phyloP scores from a whole-genome alignment of 2,329 filamentous ascomycete genomes.

The Ophiostoma sp. region DNA sequence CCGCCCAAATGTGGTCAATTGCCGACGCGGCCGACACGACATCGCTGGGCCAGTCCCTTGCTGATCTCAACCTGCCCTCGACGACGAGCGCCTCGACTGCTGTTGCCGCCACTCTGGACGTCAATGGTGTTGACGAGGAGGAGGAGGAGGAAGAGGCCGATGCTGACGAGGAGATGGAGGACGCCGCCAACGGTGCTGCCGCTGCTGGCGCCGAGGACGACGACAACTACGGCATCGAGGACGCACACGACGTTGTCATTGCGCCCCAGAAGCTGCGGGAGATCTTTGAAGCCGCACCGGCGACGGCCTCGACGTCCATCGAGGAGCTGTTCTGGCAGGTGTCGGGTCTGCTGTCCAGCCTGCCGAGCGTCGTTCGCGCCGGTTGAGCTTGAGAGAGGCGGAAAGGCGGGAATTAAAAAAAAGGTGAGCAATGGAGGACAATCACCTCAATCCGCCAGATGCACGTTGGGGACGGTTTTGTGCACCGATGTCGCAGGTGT shows the following conservation, averaged over 20 bases:
- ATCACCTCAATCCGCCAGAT: not conserved
- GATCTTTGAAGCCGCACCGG: conserved; percentile 68
- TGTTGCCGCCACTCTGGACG: conserved; percentile 40
- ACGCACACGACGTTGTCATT: conserved; percentile 60
- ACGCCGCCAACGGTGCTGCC: conserved; percentile 44
- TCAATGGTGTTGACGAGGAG: conserved; percentile 35
- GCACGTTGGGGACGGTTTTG: not conserved
- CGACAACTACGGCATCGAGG: conserved; percentile 38
- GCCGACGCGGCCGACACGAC: conserved; percentile 59
- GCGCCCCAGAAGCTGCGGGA: conserved; percentile 66
- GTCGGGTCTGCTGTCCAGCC: conserved; percentile 58
- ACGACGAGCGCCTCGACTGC: conserved; percentile 31
- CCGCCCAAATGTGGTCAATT: conserved; percentile 68
- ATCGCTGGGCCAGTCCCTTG: conserved; percentile 55
- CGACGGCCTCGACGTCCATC: conserved; percentile 69
- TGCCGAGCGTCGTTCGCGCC: conserved; percentile 24
- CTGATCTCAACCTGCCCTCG: conserved; percentile 50
- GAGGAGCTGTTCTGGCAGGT: conserved; percentile 77
- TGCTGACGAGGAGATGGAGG: conserved; percentile 45
- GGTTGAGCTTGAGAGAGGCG: not conserved
- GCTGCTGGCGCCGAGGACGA: conserved; percentile 38
- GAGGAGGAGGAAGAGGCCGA: conserved; percentile 37
- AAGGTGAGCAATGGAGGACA: not conserved
- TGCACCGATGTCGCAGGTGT: not conserved
- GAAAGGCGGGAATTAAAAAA: not conserved